Evolutionary conservation across 2,329 filamentous ascomycete genomes (phyloP).

Genomic region (Pyrenophora tritici-repentis): DNA sequence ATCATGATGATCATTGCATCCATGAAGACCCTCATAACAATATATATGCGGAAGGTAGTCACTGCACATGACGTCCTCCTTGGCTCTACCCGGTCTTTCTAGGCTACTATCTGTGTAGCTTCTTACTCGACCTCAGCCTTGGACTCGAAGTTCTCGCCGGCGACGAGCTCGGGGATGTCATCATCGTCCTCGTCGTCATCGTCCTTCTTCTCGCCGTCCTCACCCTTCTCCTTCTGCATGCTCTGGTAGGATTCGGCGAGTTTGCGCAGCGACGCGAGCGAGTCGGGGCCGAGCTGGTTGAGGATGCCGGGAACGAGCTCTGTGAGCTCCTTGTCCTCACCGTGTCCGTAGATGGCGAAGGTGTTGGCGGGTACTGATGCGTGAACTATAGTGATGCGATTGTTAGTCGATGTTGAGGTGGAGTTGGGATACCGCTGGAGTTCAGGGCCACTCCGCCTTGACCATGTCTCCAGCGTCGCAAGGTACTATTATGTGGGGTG

Average conservation of each 20-base stretch:
- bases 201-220: constrained; percentile 74
- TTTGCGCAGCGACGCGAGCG: constrained; percentile 95
- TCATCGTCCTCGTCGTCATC: constrained; percentile 67
- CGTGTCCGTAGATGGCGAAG: constrained; percentile 98
- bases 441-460: not conserved
- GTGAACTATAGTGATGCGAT: constrained; percentile 68
- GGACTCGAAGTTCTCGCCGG: constrained; percentile 97
- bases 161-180: constrained; percentile 95
- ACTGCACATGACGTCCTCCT: constrained; percentile 24
- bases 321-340: constrained; percentile 99
- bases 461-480: not conserved
- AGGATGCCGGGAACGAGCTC: constrained; percentile 99
- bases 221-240: constrained; percentile 90
- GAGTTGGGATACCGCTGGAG: not conserved
- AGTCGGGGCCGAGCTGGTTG: constrained; percentile 99
- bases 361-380: constrained; percentile 97
- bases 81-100: constrained; percentile 24
- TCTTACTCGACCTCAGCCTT: constrained; percentile 81
- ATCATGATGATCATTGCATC: constrained; percentile 20
- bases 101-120: constrained; percentile 13
- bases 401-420: constrained; percentile 14
- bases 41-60: constrained; percentile 30
- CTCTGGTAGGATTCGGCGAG: constrained; percentile 99
- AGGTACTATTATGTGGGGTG: not conserved
- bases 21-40: constrained; percentile 28